A percentile compares a stretch with the other conserved stretches of the same genome.
Evolutionary conservation across 129 eudicot species (phyloP).

Genomic region (Oenanthe sinensis): DNA sequence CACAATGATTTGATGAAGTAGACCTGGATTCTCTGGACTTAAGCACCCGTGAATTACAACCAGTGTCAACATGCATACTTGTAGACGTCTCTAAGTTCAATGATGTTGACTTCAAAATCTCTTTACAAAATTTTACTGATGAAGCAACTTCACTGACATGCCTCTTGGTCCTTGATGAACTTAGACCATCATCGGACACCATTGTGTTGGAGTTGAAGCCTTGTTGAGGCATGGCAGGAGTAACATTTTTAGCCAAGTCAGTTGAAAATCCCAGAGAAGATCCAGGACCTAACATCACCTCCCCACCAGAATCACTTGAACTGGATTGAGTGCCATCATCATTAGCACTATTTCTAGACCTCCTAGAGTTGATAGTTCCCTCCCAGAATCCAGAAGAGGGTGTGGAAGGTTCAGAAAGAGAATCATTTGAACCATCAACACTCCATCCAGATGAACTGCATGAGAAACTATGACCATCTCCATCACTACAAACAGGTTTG

Average conservation of each 20-base stretch:
- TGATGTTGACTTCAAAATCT: slow-evolving; percentile 3
- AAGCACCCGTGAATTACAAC: slow-evolving; percentile 8
- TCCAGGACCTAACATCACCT: slow-evolving; percentile 11
- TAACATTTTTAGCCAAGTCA: background rate
- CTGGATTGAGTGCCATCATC: slow-evolving; percentile 21
- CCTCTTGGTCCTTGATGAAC: slow-evolving; percentile 23
- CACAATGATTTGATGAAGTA: slow-evolving; percentile 8
- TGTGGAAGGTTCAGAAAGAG: slow-evolving; percentile 35
- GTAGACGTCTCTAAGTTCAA: background rate
- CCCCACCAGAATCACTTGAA: slow-evolving; percentile 21
- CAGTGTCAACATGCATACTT: slow-evolving; percentile 8
- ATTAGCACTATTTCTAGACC: slow-evolving; percentile 19
- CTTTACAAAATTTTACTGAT: slow-evolving; percentile 17
- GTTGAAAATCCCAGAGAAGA: slow-evolving; percentile 9
- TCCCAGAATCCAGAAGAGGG: slow-evolving; percentile 49
- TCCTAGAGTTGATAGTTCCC: slow-evolving; percentile 29
- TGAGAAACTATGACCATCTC: slow-evolving; percentile 19
- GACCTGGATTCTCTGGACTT: slow-evolving; percentile 18
- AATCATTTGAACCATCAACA: slow-evolving; percentile 29
- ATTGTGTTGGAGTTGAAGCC: slow-evolving; percentile 11
- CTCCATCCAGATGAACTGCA: slow-evolving; percentile 29
- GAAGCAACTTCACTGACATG: slow-evolving; percentile 7
- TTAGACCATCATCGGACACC: slow-evolving; percentile 14
- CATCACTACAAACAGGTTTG: slow-evolving; percentile 21
- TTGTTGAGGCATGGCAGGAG: background rate